phyloP scores from a whole-genome alignment of 1,284 basidiomycete genomes.

The Leccinum pallidistipes region DNA sequence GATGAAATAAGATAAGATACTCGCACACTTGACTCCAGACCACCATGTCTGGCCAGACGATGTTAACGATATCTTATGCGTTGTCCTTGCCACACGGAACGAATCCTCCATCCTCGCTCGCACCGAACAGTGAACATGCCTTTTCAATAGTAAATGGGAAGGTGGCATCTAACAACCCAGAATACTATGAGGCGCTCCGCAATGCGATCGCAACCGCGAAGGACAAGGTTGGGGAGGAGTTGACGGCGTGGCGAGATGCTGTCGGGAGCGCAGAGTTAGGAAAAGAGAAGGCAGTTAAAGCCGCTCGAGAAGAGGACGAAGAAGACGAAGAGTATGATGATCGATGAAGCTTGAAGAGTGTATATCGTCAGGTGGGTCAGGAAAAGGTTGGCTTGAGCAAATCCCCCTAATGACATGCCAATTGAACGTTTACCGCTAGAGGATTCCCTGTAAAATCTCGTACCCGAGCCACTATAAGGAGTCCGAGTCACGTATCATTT shows the following conservation, averaged over 20 bases:
- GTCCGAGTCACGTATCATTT: background rate
- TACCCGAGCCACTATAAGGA: background rate
- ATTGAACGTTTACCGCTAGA: background rate
- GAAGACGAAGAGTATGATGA: slow-evolving; percentile 33
- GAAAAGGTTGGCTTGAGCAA: background rate
- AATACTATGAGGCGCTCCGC: slow-evolving; percentile 54
- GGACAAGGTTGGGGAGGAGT: slow-evolving; percentile 54
- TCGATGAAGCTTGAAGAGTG: background rate
- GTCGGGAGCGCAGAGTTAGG: slow-evolving; percentile 58
- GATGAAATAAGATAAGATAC: slow-evolving; percentile 16
- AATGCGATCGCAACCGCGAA: slow-evolving; percentile 52
- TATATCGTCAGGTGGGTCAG: background rate
- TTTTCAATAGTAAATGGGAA: slow-evolving; percentile 34
- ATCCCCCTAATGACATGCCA: background rate
- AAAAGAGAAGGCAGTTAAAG: slow-evolving; percentile 47
- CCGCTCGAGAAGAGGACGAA: slow-evolving; percentile 39
- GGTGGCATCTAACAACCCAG: slow-evolving; percentile 18
- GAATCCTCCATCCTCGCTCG: slow-evolving; percentile 21
- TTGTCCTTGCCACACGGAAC: slow-evolving; percentile 45
- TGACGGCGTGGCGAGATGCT: slow-evolving; percentile 69
- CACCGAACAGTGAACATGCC: slow-evolving; percentile 12
- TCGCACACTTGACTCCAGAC: slow-evolving; percentile 5
- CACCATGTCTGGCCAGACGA: slow-evolving; percentile 31
- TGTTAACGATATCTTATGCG: slow-evolving; percentile 49
- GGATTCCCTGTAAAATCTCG: background rate